Conservation (phyloP, 1,284 basidiomycete species). For the Sporisorium graminicola region DNA sequence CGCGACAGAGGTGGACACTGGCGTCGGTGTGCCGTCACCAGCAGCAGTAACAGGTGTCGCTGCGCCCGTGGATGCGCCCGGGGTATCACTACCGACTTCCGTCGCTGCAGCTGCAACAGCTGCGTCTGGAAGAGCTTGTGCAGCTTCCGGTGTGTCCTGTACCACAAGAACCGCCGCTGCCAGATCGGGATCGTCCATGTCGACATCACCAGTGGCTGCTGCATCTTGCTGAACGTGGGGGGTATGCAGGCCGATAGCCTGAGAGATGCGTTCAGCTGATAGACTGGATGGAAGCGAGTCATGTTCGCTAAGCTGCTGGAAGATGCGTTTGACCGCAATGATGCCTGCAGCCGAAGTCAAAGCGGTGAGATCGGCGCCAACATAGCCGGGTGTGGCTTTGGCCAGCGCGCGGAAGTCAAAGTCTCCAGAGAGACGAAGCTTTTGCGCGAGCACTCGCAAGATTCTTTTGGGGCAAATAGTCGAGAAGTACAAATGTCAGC, state of each 20-base stretch:
- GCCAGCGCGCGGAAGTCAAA: conserved; percentile 87
- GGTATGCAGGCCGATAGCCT: conserved; percentile 38
- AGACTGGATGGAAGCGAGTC: conserved; percentile 51
- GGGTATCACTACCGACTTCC: conserved; percentile 10
- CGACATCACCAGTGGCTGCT: conserved; percentile 31
- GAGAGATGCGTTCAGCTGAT: conserved; percentile 32
- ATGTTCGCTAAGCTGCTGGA: conserved; percentile 75
- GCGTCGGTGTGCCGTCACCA: conserved; percentile 19
- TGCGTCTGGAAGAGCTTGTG: not conserved
- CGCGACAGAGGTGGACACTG: conserved; percentile 3
- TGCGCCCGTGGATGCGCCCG: conserved; percentile 13
- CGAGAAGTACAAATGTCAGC: conserved; percentile 15
- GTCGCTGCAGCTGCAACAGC: conserved; percentile 7
- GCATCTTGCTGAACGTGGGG: conserved; percentile 6
- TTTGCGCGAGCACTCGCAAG: conserved; percentile 61
- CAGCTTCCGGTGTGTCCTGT: not conserved
- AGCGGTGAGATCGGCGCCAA: conserved; percentile 92
- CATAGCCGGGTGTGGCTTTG: conserved; percentile 94
- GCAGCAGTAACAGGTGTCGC: conserved; percentile 16
- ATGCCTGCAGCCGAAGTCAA: conserved; percentile 94
- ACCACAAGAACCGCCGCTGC: not conserved
- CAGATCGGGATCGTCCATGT: conserved; percentile 40
- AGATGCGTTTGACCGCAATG: conserved; percentile 95
- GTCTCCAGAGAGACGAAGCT: conserved; percentile 75
- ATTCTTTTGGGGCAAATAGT: conserved; percentile 37